Evolutionary conservation across 192 early-diverging fungal species (phyloP).

Genomic region (Coemansia sp.): DNA sequence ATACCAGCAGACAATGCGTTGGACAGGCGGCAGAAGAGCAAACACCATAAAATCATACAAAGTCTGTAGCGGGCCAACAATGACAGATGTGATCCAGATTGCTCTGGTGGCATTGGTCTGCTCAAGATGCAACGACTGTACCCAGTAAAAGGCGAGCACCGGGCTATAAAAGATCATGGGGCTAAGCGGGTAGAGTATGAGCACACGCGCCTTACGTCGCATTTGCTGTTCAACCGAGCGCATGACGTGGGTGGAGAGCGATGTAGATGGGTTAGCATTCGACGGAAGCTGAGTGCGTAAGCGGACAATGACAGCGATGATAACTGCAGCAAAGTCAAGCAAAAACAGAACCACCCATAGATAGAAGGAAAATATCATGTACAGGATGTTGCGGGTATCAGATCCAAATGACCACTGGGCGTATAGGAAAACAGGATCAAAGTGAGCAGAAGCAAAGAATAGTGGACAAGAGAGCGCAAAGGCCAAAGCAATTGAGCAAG

Average conservation of each 20-base stretch:
- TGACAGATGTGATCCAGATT: constrained; percentile 25
- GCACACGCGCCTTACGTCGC: constrained; percentile 40
- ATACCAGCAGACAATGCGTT: constrained; percentile 41
- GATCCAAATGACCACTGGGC: constrained; percentile 49
- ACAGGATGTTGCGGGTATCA: constrained; percentile 17
- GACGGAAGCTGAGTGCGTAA: constrained; percentile 27
- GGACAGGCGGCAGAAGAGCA: constrained; percentile 37
- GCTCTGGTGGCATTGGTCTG: constrained; percentile 12
- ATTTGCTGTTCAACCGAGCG: constrained; percentile 43
- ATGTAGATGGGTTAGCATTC: constrained; percentile 8
- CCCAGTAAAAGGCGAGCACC: constrained; percentile 36
- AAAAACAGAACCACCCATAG: constrained; percentile 34
- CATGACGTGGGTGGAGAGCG: constrained; percentile 41
- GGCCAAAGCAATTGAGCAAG: constrained; percentile 15
- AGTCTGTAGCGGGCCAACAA: constrained; percentile 36
- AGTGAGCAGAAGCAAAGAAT: constrained; percentile 30
- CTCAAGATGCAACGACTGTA: constrained; percentile 35
- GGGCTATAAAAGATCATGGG: constrained; percentile 41
- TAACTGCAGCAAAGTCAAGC: constrained; percentile 40
- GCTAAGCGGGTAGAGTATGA: constrained; percentile 46
- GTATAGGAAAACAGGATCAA: constrained; percentile 28
- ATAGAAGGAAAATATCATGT: constrained; percentile 39
- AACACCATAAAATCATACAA: constrained; percentile 38
- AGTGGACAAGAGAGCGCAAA: constrained; percentile 28
- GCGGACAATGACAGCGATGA: constrained; percentile 24